Conservation (phyloP, 192 early-diverging fungal species). For the Umbelopsis sp. region DNA sequence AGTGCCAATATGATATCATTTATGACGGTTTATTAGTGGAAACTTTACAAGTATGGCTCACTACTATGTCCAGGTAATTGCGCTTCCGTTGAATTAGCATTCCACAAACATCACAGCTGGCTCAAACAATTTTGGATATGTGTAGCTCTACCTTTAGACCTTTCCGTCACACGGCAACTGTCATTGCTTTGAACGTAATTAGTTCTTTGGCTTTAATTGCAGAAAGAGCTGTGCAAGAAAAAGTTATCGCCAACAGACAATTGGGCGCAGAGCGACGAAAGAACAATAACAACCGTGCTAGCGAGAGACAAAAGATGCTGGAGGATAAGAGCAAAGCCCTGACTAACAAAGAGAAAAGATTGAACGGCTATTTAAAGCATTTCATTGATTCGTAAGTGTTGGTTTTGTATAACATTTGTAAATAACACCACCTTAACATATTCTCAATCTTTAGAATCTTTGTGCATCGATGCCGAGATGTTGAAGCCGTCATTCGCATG, state of each 20-base stretch:
- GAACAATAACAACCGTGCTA: conserved; percentile 22
- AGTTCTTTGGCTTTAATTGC: conserved; percentile 70
- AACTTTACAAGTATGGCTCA: conserved; percentile 65
- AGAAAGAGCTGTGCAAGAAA: conserved; percentile 59
- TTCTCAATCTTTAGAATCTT: conserved; percentile 65
- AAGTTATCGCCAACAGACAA: conserved; percentile 71
- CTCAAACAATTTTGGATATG: neutral
- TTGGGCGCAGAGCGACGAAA: conserved; percentile 60
- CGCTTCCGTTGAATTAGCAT: neutral
- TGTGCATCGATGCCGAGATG: conserved; percentile 88
- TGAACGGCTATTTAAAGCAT: conserved; percentile 66
- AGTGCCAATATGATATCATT: conserved; percentile 61
- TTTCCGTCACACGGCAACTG: conserved; percentile 88
- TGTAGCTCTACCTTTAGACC: conserved; percentile 79
- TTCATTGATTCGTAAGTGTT: conserved; percentile 72
- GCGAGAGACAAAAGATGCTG: conserved; percentile 30
- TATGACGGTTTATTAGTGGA: conserved; percentile 66
- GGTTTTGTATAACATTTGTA: neutral
- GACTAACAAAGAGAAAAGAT: conserved; percentile 56
- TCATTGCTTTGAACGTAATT: conserved; percentile 67
- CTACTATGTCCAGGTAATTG: conserved; percentile 64
- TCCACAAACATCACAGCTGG: too few relatives aligned
- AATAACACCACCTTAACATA: too few relatives aligned
- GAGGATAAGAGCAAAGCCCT: conserved; percentile 46
- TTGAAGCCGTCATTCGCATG: conserved; percentile 77